These are phyloP conservation scores for Fusarium dimerum DNA, from an alignment of 2,329 filamentous ascomycete species.

Conservation along the genomic window DNA sequence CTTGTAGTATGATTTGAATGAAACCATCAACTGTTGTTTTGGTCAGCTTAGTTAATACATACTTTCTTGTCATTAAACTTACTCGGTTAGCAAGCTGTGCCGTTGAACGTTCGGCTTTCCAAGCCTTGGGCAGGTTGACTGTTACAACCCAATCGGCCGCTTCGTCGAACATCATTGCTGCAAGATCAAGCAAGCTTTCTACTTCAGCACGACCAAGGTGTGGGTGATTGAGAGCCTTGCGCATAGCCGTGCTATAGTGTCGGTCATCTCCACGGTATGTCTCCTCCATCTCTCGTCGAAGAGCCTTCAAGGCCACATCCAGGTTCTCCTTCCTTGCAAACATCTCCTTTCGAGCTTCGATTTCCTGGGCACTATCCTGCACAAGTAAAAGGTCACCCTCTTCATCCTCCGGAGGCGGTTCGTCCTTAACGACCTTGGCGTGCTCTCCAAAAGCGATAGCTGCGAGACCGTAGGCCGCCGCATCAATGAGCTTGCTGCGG, in stretches of 20 bases:
- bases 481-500: conserved; percentile 59
- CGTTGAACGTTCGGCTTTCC: conserved; percentile 40
- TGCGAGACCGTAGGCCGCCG: conserved; percentile 60
- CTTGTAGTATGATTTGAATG: conserved; percentile 42
- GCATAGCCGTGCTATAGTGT: conserved; percentile 44
- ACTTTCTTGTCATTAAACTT: conserved; percentile 17
- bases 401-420: conserved; percentile 38
- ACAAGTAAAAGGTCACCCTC: conserved; percentile 42
- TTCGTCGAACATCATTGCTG: conserved; percentile 49
- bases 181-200: conserved; percentile 45
- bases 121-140: conserved; percentile 42
- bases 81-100: conserved; percentile 40
- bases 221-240: conserved; percentile 43
- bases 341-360: conserved; percentile 61
- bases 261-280: conserved; percentile 40
- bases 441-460: conserved; percentile 65
- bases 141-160: conserved; percentile 44
- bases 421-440: conserved; percentile 45
- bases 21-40: conserved; percentile 34
- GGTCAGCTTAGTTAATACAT: conserved; percentile 17
- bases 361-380: conserved; percentile 47
- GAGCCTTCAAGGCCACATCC: conserved; percentile 51
- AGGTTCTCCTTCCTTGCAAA: conserved; percentile 67
- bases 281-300: conserved; percentile 47
- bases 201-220: conserved; percentile 43